Evolutionary conservation across 345 rosid genomes (phyloP), one percentile per base, ranked within the genome.

Genomic region (Brassica napus): DNA sequence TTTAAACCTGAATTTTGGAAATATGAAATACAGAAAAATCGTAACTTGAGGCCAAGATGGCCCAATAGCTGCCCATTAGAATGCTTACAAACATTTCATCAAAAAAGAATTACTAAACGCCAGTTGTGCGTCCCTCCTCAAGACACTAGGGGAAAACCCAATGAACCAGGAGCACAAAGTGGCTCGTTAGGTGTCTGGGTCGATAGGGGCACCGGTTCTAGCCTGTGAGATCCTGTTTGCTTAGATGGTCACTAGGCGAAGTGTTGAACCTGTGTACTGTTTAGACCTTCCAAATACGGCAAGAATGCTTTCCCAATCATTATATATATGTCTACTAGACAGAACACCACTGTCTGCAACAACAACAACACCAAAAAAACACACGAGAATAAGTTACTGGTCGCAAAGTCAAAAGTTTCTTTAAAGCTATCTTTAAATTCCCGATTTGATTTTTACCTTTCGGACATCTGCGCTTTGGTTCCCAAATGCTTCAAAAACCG

Each of bases 161-260:
- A 67, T 10, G 68, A 65, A 72, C 72, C 62, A 30, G 4, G 60
- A 55, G 34, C 66, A 72, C 61, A 39, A 44, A 64, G 74, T 60
- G 28, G 12, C 16, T 62, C 39, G 54, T 75, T 18, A 80, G 1
- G 68, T 70, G 80, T 70, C 28, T 39, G 80, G 0, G 39, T 90
- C 93, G 47, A 91, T 85, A 8, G 94, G 78, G 0, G 88, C 79
- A 63, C 94, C 94, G n/a, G 91, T 90, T 86, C 99, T 82, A 39
- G 99, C 99, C 85, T 95, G 97, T 1, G 99, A 95, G 78, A 95
- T 95, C 79, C 99, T 88, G 84, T 91, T 93, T 2, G 99, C 98
- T 63, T 95, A 95, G 68, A 95, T 90, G 5, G 99, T 95, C 57
- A 95, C 99, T 82, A 95, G 74, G 74, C 94, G 23, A 21, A 21